Percentiles rank a stretch among this genome's conserved stretches.
These are phyloP conservation scores for Cornus controversa DNA, from an alignment of 148 eudicot genomes.

Conservation along the genomic window DNA sequence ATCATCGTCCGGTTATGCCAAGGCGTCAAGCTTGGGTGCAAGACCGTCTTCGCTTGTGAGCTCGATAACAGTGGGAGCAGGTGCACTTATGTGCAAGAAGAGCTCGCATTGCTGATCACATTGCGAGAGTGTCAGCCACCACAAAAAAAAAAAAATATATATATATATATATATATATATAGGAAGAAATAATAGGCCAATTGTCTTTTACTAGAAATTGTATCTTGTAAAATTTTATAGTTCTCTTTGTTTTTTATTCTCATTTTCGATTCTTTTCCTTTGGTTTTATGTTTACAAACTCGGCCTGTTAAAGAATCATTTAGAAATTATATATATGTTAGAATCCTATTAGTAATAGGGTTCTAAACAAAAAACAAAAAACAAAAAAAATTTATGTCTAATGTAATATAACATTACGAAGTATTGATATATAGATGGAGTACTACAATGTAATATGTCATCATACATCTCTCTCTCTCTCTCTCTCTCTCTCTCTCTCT, in stretches of 20 bases:
- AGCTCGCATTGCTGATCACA: constrained; percentile 44
- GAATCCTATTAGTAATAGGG: no score
- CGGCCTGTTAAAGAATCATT: constrained; percentile 13
- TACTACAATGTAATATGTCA: background rate
- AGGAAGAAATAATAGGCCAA: background rate
- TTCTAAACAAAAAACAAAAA: background rate
- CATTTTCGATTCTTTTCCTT: background rate
- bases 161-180: no score
- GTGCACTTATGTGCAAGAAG: constrained; percentile 50
- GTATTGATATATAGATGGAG: background rate
- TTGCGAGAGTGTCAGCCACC: no score
- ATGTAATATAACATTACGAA: background rate
- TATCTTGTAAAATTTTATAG: background rate
- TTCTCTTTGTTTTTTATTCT: background rate
- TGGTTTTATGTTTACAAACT: background rate
- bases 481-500: no score
- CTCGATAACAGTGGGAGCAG: constrained; percentile 52
- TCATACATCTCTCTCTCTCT: no score
- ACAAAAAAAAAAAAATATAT: no score
- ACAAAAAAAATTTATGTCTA: no score
- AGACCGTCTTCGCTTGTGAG: constrained; percentile 53
- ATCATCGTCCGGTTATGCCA: constrained; percentile 49
- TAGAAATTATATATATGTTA: no score
- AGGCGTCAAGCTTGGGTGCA: constrained; percentile 62
- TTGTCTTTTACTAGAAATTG: background rate